phyloP scores from a whole-genome alignment of 805 yeast species.

The Nakazawaea populi region DNA sequence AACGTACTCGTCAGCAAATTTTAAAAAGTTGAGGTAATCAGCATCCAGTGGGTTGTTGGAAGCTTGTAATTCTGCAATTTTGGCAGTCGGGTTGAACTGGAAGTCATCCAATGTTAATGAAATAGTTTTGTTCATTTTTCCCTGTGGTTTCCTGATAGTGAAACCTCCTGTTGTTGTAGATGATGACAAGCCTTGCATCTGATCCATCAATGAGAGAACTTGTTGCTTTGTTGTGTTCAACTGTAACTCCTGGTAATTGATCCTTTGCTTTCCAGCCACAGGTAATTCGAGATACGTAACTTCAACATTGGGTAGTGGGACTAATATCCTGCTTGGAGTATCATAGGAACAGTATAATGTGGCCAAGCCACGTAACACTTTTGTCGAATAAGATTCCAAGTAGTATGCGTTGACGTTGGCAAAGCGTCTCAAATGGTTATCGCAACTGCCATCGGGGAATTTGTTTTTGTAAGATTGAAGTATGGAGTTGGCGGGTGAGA shows the following conservation, averaged over 20 bases:
- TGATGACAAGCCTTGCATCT: not conserved
- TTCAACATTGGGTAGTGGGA: not conserved
- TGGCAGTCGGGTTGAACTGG: not conserved
- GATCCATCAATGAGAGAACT: not conserved
- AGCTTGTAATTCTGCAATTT: not conserved
- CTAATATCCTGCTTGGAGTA: not conserved
- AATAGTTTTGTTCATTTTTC: not conserved
- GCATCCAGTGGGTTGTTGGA: not conserved
- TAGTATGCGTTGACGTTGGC: constrained; percentile 3
- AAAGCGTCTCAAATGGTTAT: not conserved
- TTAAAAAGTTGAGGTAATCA: not conserved
- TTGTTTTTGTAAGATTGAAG: not conserved
- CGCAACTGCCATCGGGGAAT: not conserved
- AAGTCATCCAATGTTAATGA: not conserved
- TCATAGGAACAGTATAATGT: not conserved
- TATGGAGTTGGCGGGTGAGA: not conserved
- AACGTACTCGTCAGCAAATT: not conserved
- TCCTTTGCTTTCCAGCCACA: constrained; percentile 1
- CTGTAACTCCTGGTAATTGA: not conserved
- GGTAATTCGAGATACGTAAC: not conserved
- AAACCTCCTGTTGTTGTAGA: no score
- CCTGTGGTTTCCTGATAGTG: no score
- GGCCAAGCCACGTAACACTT: constrained; percentile 2
- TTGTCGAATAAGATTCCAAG: not conserved
- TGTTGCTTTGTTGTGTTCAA: constrained; percentile 1